Evolutionary conservation across 805 yeast genomes (phyloP), one percentile per base, ranked within the genome.

Genomic region (Candida maesae): DNA sequence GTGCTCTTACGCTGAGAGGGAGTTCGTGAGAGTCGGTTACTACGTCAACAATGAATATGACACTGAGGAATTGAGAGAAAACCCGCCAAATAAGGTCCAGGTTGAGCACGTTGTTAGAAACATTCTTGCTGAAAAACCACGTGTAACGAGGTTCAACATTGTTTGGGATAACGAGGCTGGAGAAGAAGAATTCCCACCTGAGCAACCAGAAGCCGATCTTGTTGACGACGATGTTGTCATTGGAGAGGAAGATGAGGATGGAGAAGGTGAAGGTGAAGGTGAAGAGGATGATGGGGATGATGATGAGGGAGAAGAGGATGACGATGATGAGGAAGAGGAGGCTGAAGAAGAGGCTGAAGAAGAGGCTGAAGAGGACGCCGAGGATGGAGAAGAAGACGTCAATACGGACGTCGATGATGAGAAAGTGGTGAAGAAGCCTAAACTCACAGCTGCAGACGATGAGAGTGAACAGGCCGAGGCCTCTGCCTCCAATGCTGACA

Each of bases 1-100:
- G 44, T 93, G 99, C 63, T 83, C 96, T 0, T 93, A 93, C 58
- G 85, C 88, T 36, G 96, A 86, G 41, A 74, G 91, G 49, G 98
- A 93, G 61, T 93, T 93, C 67, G 99, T 93, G 2, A 72, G 98
- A 45, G 99, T 93, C 5, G 99, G 99, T 1, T 93, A 93, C 66
- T 93, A 93, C 58, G 99, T 93, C 44, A 93, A 93, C 66, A 93
- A 93, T 64, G 99, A 93, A 58, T 93, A 93, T 56, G 97, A 91
- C 58, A 72, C 81, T 13, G 98, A 91, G 59, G 98, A 93, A 54
- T 66, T 93, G 55, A 74, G 96, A 42, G 96, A 89, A 58, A 87
- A 85, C 50, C 97, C 97, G 1, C 98, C 98, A 3, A 77, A 82
- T 2, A 87, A 89, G 58, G 96, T 91, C 2, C 96, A 87, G 56